These are phyloP conservation scores for Acer yangbiense DNA, from an alignment of 345 rosid genomes.

Conservation along the genomic window DNA sequence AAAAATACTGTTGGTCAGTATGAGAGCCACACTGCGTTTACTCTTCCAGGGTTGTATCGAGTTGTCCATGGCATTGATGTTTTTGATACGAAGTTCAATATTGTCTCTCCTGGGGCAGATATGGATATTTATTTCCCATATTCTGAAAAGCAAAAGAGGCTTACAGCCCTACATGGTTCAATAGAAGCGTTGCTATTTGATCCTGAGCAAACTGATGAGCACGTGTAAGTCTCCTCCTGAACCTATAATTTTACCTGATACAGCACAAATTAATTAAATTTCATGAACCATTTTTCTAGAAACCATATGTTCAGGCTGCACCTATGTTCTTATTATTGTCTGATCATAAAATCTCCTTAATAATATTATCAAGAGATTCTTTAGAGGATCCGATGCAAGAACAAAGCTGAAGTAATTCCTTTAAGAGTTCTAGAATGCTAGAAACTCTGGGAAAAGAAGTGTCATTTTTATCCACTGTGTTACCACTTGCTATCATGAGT, in stretches of 20 bases:
- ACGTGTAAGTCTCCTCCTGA: conserved; percentile 57
- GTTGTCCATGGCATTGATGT: conserved; percentile 98
- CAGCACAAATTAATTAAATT: background rate
- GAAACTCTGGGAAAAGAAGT: background rate
- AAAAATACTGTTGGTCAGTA: conserved; percentile 97
- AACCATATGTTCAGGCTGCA: background rate
- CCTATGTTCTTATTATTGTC: background rate
- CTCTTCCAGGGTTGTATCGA: conserved; percentile 90
- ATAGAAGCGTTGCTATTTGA: conserved; percentile 78
- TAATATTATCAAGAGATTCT: background rate
- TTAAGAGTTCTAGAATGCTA: background rate
- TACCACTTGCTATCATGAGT: background rate
- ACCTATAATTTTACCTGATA: background rate
- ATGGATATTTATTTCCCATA: conserved; percentile 91
- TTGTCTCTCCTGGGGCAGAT: conserved; percentile 99
- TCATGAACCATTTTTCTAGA: background rate
- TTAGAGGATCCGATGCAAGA: conserved; percentile 4
- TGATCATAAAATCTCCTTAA: background rate
- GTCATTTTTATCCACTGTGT: background rate
- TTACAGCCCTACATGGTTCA: conserved; percentile 79
- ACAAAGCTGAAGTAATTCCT: conserved; percentile 3
- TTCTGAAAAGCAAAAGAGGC: conserved; percentile 60
- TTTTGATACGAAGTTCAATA: conserved; percentile 97
- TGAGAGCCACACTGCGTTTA: conserved; percentile 91
- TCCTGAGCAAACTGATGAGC: conserved; percentile 76